These are phyloP conservation scores for Ogataea sp. DNA, from an alignment of 805 yeast genomes.

Conservation along the genomic window DNA sequence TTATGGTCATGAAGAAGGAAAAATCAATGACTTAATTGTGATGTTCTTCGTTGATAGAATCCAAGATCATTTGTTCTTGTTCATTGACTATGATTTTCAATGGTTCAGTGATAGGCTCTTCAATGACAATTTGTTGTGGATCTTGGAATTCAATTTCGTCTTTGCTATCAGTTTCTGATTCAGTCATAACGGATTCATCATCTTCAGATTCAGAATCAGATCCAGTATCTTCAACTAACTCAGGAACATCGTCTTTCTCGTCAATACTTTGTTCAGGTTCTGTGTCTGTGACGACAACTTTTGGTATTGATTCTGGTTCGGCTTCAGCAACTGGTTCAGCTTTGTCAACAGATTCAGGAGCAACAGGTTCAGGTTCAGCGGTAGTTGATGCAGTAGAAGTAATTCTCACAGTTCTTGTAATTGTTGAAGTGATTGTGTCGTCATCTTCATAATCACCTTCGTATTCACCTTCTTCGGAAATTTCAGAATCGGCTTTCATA, in stretches of 20 bases:
- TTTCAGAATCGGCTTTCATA: background rate
- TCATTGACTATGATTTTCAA: background rate
- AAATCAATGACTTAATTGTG: no score
- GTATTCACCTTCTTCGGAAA: background rate
- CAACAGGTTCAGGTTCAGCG: background rate
- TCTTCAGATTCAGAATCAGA: no score
- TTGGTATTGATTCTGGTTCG: constrained; percentile 18
- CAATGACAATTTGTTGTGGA: background rate
- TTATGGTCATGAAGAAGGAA: background rate
- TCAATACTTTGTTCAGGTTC: constrained; percentile 8
- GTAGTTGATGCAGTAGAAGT: background rate
- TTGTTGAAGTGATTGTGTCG: background rate
- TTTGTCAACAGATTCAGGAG: background rate
- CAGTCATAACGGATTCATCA: background rate
- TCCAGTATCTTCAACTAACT: no score
- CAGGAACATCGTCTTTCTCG: no score
- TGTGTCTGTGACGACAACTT: constrained; percentile 24
- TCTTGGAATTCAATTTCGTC: background rate
- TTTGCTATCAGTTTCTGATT: background rate
- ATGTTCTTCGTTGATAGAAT: background rate
- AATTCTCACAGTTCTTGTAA: background rate
- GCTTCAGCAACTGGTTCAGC: constrained; percentile 3
- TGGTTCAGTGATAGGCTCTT: background rate
- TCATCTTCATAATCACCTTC: constrained; percentile 1
- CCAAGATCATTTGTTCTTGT: background rate